phyloP scores from a whole-genome alignment of 108 stramenopile species.

The Hondaea fermentalgiana region DNA sequence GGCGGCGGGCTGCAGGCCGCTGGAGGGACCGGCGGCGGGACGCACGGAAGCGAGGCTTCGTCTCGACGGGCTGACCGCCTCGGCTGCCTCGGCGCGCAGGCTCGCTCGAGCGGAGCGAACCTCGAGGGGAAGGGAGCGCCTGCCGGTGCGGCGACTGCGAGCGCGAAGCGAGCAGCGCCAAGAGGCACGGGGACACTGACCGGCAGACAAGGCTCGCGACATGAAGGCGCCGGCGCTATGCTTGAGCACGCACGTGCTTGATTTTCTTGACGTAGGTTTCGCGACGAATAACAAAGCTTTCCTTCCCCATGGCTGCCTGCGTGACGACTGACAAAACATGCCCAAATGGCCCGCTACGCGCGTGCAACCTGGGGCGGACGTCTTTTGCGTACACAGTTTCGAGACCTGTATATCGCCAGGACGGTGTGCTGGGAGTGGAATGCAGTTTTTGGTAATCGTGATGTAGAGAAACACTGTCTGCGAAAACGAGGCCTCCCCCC shows the following conservation, averaged over 20 bases:
- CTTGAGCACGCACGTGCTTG: background rate
- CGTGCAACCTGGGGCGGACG: background rate
- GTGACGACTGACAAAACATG: background rate
- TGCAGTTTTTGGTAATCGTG: background rate
- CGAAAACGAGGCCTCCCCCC: background rate
- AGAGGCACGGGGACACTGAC: too few relatives aligned
- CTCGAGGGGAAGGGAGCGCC: too few relatives aligned
- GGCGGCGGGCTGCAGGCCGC: too few relatives aligned
- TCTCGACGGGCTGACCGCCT: too few relatives aligned
- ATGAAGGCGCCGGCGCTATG: background rate
- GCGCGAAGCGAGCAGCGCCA: too few relatives aligned
- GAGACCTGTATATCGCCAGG: background rate
- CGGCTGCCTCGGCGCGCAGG: too few relatives aligned
- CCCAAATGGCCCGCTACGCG: background rate
- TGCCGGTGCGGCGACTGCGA: too few relatives aligned
- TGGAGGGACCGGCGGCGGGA: too few relatives aligned
- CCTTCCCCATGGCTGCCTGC: background rate
- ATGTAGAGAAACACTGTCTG: background rate
- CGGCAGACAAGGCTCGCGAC: too few relatives aligned
- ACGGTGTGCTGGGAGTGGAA: constrained; percentile 6
- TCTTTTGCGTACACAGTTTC: background rate
- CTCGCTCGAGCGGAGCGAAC: too few relatives aligned
- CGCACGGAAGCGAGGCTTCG: too few relatives aligned
- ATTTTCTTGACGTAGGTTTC: background rate
- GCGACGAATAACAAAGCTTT: background rate